These are phyloP conservation scores for Gaeumannomyces tritici DNA, from an alignment of 2,329 filamentous ascomycete species.

Conservation along the genomic window DNA sequence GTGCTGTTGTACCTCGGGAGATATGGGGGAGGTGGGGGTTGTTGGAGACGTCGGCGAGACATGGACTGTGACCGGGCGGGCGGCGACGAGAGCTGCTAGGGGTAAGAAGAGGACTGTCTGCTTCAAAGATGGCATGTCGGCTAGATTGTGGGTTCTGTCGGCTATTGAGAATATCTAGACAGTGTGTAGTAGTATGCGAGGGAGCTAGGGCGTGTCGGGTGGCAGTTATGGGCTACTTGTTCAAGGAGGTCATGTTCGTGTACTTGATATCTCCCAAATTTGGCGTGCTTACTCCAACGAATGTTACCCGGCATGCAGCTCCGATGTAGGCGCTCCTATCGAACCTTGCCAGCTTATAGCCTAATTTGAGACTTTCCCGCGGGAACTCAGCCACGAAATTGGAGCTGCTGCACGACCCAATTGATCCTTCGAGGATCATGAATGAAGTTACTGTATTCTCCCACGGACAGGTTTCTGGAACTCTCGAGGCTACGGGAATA, in stretches of 20 bases:
- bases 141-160: neutral
- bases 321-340: too few relatives aligned
- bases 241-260: neutral
- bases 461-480: too few relatives aligned
- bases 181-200: too few relatives aligned
- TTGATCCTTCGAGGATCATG: neutral
- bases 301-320: neutral
- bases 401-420: constrained; percentile 2
- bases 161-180: neutral
- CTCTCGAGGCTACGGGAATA: too few relatives aligned
- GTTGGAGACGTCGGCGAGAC: neutral
- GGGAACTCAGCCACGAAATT: neutral
- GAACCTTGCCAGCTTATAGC: neutral
- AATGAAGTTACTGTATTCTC: neutral
- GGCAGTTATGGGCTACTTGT: neutral
- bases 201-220: neutral
- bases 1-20: neutral
- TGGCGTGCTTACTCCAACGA: neutral
- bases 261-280: neutral
- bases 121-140: neutral
- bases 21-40: neutral
- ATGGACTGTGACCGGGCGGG: neutral
- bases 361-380: neutral
- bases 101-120: neutral
- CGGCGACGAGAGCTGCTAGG: neutral